Evolutionary conservation across 345 rosid genomes (phyloP).

Genomic region (Pistacia atlantica): DNA sequence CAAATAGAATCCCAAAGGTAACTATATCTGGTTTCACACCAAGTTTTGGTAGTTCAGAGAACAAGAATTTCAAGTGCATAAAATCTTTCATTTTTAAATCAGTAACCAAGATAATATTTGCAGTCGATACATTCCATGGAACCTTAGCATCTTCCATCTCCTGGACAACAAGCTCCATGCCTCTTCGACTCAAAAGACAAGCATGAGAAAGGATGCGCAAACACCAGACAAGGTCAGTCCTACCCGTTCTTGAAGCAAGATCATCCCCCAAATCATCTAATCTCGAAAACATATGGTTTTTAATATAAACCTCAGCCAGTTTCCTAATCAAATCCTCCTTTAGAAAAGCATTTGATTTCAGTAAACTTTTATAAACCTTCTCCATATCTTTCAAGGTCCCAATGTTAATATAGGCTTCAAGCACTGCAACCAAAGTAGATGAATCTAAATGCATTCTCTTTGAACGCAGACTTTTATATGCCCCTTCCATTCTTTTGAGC

Average conservation of each 20-base stretch:
- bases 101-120: constrained; percentile 52
- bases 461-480: constrained; percentile 38
- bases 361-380: constrained; percentile 36
- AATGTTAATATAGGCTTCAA: constrained; percentile 61
- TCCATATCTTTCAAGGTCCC: constrained; percentile 67
- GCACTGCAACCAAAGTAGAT: constrained; percentile 55
- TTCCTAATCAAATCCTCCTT: constrained; percentile 58
- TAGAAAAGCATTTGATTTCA: constrained; percentile 32
- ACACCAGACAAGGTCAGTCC: constrained; percentile 61
- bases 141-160: constrained; percentile 58
- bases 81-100: constrained; percentile 61
- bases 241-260: constrained; percentile 42
- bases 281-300: constrained; percentile 68
- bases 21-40: constrained; percentile 64
- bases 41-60: constrained; percentile 30
- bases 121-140: constrained; percentile 53
- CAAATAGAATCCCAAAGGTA: constrained; percentile 61
- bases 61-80: constrained; percentile 37
- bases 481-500: constrained; percentile 63
- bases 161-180: constrained; percentile 44
- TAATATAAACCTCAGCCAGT: constrained; percentile 61
- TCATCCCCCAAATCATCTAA: constrained; percentile 53
- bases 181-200: constrained; percentile 58
- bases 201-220: constrained; percentile 64
- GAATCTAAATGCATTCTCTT: constrained; percentile 57